These are phyloP conservation scores for Chenopodium quinoa DNA, from an alignment of 148 eudicot genomes.

Conservation along the genomic window DNA sequence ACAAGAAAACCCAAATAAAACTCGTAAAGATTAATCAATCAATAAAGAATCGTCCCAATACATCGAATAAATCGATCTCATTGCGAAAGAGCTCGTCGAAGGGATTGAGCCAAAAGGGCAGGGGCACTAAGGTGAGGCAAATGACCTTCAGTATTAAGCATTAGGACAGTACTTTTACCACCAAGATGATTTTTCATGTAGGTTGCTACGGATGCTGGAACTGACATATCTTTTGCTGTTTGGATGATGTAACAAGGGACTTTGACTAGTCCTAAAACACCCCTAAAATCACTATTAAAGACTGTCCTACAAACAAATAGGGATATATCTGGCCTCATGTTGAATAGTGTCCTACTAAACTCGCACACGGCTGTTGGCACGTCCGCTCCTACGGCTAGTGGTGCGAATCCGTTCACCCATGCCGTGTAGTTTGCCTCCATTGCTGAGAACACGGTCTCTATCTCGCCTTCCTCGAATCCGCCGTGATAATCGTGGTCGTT, in stretches of 20 bases:
- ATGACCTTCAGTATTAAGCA: slow-evolving; percentile 76
- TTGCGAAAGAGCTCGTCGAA: slow-evolving; percentile 59
- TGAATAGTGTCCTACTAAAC: slow-evolving; percentile 88
- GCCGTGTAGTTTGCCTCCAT: slow-evolving; percentile 89
- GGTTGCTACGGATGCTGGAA: slow-evolving; percentile 75
- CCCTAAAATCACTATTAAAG: slow-evolving; percentile 70
- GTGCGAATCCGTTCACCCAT: slow-evolving; percentile 88
- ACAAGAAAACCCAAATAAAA: background rate
- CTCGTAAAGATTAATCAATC: too few species aligned
- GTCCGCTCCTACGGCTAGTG: slow-evolving; percentile 90
- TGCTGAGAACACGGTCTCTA: slow-evolving; percentile 72
- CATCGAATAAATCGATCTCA: background rate
- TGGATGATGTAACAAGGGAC: slow-evolving; percentile 85
- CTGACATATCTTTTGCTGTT: slow-evolving; percentile 77
- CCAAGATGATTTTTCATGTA: slow-evolving; percentile 78
- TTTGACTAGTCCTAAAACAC: slow-evolving; percentile 63
- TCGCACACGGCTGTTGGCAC: slow-evolving; percentile 87
- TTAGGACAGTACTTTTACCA: slow-evolving; percentile 58
- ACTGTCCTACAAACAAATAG: slow-evolving; percentile 68
- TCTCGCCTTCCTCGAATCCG: slow-evolving; percentile 72
- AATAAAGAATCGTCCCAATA: background rate
- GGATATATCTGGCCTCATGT: slow-evolving; percentile 90
- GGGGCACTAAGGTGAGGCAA: slow-evolving; percentile 94
- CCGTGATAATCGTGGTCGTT: slow-evolving; percentile 83
- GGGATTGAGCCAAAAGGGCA: slow-evolving; percentile 45